These are phyloP conservation scores for Guillardia theta DNA, from an alignment of 78 protist species.

Conservation along the genomic window DNA sequence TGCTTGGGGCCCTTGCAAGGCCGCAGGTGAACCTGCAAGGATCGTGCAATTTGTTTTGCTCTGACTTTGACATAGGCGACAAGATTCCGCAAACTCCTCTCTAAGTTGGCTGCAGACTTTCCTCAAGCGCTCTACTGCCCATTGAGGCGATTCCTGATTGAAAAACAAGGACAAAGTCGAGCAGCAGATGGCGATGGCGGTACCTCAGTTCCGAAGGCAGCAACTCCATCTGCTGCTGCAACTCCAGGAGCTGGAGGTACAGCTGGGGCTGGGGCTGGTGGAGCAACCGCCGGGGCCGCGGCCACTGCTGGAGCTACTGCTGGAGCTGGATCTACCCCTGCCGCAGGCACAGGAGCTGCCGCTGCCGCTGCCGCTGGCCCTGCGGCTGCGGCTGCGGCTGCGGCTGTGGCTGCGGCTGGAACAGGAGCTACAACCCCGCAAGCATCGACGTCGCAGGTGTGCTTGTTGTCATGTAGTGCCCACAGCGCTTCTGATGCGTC, in stretches of 20 bases:
- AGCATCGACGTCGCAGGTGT: not conserved
- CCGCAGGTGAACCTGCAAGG: not conserved
- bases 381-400: not conserved
- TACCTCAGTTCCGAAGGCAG: not conserved
- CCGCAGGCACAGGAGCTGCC: not conserved
- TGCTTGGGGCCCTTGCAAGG: conserved; percentile 46
- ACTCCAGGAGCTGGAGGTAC: not conserved
- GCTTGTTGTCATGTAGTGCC: no score
- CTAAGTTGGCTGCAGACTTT: conserved; percentile 32
- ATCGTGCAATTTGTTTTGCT: not conserved
- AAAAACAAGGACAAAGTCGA: conserved; percentile 40
- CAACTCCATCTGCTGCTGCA: not conserved
- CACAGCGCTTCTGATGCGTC: not conserved
- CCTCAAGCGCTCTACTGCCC: conserved; percentile 64
- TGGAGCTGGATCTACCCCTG: not conserved
- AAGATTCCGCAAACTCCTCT: not conserved
- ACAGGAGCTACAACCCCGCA: not conserved
- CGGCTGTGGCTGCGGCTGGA: not conserved
- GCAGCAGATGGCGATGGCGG: not conserved
- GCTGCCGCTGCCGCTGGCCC: not conserved
- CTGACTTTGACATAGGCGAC: conserved; percentile 23
- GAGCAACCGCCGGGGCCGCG: not conserved
- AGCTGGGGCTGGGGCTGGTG: not conserved
- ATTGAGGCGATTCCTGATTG: conserved; percentile 50
- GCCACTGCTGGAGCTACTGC: not conserved